Base-by-base conservation (phyloP, 2,329 filamentous ascomycete species). In the Botrytis sinoallii region DNA sequence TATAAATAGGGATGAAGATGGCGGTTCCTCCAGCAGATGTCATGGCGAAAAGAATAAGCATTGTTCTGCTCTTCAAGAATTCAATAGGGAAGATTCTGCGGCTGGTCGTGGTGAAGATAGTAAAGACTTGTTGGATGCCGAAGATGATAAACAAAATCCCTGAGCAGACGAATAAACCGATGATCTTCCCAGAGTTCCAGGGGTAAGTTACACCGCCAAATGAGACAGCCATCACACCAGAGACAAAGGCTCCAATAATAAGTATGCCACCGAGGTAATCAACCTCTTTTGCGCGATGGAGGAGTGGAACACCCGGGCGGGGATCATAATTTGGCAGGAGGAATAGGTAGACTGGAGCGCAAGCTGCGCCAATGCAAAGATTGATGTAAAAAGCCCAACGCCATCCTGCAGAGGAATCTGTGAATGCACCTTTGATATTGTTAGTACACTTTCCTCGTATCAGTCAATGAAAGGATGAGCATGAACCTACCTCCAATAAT, bases 281-380 rank as follows among this genome's bases (percentile, higher is more conserved):
- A 72, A 80, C 76, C 65, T 79, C 78, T 35, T 74, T 74, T 29
- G 74, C 74, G 1, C 79, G 76, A 35, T 78, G 74, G 16, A 73
- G 71, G 35, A 80, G 57, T 4, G 74, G 65, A 20, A 79, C 77
- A 60, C 78, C 78, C 16, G 79, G 77, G 38, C 73, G 75, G 48
- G 79, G 82, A 72, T 80, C 81, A 38, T 81, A 83, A 66, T 81
- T 83, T 74, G 82, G 81, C 77, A 87, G 84, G 75, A 85, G 83
- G 71, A 84, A 82, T 75, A 86, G 74, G 42, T 85, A 77, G 38
- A 86, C 81, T 1, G 81, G 75, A 32, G 82, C 79, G n/a, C 79
- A 55, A 55, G 48, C 48, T 55, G 48, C 48, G 25, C 48, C 48
- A 55, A 55, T 55, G 12, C 48, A 55, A 48, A 71, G 44, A 22